phyloP scores from a whole-genome alignment of 2,329 filamentous ascomycete genomes.

The Fusarium liriodendri region DNA sequence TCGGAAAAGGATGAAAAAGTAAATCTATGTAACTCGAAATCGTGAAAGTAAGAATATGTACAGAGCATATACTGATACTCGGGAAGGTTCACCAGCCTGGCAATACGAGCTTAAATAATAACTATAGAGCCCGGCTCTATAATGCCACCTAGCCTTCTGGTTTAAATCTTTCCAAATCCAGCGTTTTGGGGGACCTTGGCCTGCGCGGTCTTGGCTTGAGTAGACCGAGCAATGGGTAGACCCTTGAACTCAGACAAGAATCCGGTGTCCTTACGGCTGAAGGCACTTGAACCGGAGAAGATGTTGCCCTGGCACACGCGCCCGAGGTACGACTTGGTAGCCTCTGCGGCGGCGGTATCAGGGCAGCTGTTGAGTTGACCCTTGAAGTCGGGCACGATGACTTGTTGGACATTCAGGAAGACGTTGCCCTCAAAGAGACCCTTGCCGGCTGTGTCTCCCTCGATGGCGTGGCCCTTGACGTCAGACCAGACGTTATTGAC shows the following conservation, averaged over 20 bases:
- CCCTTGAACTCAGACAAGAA: neutral
- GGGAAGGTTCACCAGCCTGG: neutral
- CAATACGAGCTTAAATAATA: neutral
- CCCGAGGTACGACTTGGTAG: neutral
- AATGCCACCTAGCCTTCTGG: neutral
- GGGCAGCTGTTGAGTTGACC: neutral
- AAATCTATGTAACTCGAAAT: neutral
- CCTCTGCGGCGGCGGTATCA: neutral
- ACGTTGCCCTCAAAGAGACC: neutral
- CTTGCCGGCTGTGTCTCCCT: neutral
- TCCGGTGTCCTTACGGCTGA: neutral
- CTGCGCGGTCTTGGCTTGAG: neutral
- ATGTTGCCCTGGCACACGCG: neutral
- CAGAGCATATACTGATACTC: neutral
- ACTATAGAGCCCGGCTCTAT: neutral
- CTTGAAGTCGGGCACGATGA: neutral
- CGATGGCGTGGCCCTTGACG: neutral
- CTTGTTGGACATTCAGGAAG: neutral
- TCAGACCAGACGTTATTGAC: neutral
- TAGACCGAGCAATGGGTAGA: neutral
- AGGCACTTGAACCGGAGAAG: neutral
- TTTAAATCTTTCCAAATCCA: neutral
- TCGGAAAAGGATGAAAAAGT: neutral
- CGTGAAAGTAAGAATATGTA: neutral
- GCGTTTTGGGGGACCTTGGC: neutral